A percentile compares a stretch with the other conserved stretches of the same genome.
Conservation (phyloP, 179 eudicot genomes). For the Nepenthes alata region DNA sequence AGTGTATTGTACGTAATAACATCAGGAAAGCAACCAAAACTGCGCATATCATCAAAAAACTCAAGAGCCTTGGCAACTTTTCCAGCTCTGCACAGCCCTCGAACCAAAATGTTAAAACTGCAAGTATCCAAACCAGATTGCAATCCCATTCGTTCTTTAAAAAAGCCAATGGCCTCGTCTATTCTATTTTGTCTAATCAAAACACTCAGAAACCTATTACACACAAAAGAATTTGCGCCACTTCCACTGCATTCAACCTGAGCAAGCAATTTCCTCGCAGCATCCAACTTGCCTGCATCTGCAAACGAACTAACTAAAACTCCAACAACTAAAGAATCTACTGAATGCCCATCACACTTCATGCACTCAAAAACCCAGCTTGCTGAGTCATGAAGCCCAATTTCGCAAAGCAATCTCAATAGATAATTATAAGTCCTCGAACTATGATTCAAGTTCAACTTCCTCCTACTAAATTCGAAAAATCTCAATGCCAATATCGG, state of each 20-base stretch:
- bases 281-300: constrained; percentile 37
- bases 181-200: constrained; percentile 39
- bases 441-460: constrained; percentile 38
- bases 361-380: constrained; percentile 45
- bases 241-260: constrained; percentile 20
- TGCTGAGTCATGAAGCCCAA: constrained; percentile 44
- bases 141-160: constrained; percentile 32
- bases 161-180: constrained; percentile 61
- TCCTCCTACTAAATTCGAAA: constrained; percentile 36
- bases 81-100: constrained; percentile 54
- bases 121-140: constrained; percentile 43
- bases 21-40: constrained; percentile 54
- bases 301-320: constrained; percentile 37
- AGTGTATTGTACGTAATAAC: constrained; percentile 50
- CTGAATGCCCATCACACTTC: constrained; percentile 49
- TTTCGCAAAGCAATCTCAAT: constrained; percentile 44
- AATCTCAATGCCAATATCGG: constrained; percentile 54
- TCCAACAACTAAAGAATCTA: constrained; percentile 24
- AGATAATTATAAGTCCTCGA: constrained; percentile 35
- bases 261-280: constrained; percentile 36
- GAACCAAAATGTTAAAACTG: constrained; percentile 58
- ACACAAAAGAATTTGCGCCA: constrained; percentile 30
- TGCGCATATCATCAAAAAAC: constrained; percentile 42
- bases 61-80: constrained; percentile 42
- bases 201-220: constrained; percentile 44